These are phyloP conservation scores for Sutorius australiensis DNA, from an alignment of 768 basidiomycete species.

Conservation along the genomic window DNA sequence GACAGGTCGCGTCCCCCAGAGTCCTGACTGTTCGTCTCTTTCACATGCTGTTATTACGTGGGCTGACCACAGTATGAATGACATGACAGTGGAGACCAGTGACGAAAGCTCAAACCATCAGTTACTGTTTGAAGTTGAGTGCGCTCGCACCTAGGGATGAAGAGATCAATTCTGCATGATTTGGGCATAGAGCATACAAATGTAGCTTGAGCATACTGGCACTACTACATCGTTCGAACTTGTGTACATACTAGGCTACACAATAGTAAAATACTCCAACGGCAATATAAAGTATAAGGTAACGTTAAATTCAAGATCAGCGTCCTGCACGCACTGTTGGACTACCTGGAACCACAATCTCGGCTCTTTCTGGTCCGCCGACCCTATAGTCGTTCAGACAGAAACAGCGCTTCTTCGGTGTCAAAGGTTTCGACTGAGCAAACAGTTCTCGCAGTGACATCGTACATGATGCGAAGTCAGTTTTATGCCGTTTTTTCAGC, in stretches of 20 bases:
- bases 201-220: neutral
- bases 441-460: conserved; percentile 22
- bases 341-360: conserved; percentile 20
- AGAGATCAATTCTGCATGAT: neutral
- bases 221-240: conserved; percentile 4
- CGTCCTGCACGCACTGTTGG: conserved; percentile 18
- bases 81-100: no score
- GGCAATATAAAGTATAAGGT: conserved; percentile 6
- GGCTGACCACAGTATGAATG: no score
- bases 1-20: no score
- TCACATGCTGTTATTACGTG: no score
- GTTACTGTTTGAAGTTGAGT: neutral
- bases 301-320: conserved; percentile 10
- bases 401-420: conserved; percentile 9
- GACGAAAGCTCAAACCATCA: neutral
- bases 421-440: conserved; percentile 7
- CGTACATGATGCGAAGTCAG: conserved; percentile 16
- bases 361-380: conserved; percentile 8
- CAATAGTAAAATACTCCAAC: conserved; percentile 9
- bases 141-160: neutral
- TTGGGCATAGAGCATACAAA: neutral
- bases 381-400: neutral
- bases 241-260: conserved; percentile 11
- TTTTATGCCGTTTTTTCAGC: conserved; percentile 1
- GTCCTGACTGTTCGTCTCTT: no score